A percentile compares a stretch with the other conserved stretches of the same genome.
Conservation (phyloP, 176 grass and related monocot species). For the Triticum monococcum region DNA sequence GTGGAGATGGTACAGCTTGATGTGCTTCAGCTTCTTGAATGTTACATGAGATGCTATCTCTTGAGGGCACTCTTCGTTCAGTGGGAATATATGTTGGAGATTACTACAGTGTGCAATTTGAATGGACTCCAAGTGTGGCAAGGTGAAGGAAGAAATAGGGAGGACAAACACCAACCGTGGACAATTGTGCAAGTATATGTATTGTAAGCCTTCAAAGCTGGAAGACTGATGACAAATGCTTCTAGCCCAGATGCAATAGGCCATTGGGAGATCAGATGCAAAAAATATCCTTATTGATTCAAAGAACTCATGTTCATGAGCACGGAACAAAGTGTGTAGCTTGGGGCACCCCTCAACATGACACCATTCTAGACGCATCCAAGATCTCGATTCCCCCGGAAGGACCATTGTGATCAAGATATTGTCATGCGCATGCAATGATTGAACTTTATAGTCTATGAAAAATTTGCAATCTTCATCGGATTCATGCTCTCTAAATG, state of each 20-base stretch:
- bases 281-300: background rate
- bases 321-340: background rate
- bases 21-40: background rate
- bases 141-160: background rate
- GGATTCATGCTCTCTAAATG: no score
- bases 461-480: background rate
- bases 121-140: background rate
- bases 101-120: background rate
- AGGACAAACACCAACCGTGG: background rate
- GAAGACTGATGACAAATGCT: no score
- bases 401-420: background rate
- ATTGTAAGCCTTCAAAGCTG: background rate
- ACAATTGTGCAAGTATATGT: constrained; percentile 1
- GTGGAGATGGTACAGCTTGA: background rate
- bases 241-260: background rate
- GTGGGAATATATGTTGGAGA: background rate
- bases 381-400: fast-evolving
- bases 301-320: background rate
- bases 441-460: background rate
- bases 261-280: background rate
- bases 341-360: background rate
- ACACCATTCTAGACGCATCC: background rate
- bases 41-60: background rate
- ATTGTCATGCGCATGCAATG: background rate
- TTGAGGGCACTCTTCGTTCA: background rate